These are phyloP conservation scores for Pichia nanzhaoensis DNA, from an alignment of 805 yeast genomes.

Conservation along the genomic window DNA sequence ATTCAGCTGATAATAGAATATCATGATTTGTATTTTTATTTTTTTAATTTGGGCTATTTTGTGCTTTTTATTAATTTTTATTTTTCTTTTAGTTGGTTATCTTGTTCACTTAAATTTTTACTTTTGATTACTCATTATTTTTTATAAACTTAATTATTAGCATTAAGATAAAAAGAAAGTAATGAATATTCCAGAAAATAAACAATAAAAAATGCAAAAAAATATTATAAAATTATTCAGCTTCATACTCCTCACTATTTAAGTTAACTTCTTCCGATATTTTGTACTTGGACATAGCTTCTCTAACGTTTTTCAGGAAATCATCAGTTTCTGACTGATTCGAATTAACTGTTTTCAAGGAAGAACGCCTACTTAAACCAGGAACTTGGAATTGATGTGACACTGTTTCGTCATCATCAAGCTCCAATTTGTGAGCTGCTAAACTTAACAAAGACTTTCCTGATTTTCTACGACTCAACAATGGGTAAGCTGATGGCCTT, in stretches of 20 bases:
- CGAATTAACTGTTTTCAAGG: slow-evolving; percentile 25
- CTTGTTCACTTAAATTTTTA: too few relatives aligned
- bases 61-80: too few relatives aligned
- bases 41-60: not conserved
- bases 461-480: slow-evolving; percentile 56
- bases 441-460: slow-evolving; percentile 67
- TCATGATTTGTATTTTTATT: not conserved
- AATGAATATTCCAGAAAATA: not conserved
- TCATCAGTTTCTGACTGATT: slow-evolving; percentile 22
- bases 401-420: slow-evolving; percentile 53
- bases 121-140: too few relatives aligned
- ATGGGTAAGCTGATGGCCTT: slow-evolving; percentile 32
- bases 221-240: slow-evolving; percentile 23
- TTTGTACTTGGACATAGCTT: slow-evolving; percentile 34
- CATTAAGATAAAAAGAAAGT: not conserved
- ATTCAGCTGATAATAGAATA: slow-evolving; percentile 46
- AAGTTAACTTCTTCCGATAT: slow-evolving; percentile 36
- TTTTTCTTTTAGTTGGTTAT: not conserved
- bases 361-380: slow-evolving; percentile 28
- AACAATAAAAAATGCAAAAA: not conserved
- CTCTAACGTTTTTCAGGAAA: slow-evolving; percentile 36
- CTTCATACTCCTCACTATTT: slow-evolving; percentile 53
- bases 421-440: slow-evolving; percentile 60
- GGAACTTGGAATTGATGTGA: slow-evolving; percentile 25
- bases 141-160: too few relatives aligned